These are phyloP conservation scores for Ophiostoma novo-ulmi DNA, from an alignment of 2,329 filamentous ascomycete species.

Conservation along the genomic window DNA sequence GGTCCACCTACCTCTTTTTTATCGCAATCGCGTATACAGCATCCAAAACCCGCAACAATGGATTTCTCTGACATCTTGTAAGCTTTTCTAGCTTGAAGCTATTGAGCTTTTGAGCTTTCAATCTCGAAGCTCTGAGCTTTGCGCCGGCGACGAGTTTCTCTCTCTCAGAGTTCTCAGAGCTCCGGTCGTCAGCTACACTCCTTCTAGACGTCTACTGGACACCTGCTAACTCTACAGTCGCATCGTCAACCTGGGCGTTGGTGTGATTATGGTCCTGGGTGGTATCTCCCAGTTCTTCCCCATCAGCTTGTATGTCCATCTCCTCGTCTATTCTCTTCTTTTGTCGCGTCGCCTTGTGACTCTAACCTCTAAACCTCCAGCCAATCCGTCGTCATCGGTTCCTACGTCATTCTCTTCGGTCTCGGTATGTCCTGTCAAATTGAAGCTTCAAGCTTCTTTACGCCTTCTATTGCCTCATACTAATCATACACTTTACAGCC, in stretches of 20 bases:
- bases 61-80: constrained; percentile 92
- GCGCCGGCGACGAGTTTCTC: not conserved
- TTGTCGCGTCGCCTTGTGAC: not conserved
- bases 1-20: no score
- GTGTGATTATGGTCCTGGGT: constrained; percentile 79
- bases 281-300: constrained; percentile 69
- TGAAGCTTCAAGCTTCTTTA: not conserved
- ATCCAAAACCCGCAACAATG: constrained; percentile 17
- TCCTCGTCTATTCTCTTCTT: not conserved
- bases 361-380: constrained; percentile 37
- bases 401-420: constrained; percentile 89
- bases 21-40: not conserved
- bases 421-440: constrained; percentile 52
- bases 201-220: not conserved
- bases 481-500: constrained; percentile 39
- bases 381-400: constrained; percentile 69
- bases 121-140: not conserved
- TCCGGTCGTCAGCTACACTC: not conserved
- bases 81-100: constrained; percentile 38
- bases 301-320: constrained; percentile 50
- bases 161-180: not conserved
- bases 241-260: constrained; percentile 86
- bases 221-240: constrained; percentile 54
- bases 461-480: not conserved
- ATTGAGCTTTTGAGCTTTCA: no score